These are phyloP conservation scores for Spathaspora boniae DNA, from an alignment of 805 yeast species.

Conservation along the genomic window DNA sequence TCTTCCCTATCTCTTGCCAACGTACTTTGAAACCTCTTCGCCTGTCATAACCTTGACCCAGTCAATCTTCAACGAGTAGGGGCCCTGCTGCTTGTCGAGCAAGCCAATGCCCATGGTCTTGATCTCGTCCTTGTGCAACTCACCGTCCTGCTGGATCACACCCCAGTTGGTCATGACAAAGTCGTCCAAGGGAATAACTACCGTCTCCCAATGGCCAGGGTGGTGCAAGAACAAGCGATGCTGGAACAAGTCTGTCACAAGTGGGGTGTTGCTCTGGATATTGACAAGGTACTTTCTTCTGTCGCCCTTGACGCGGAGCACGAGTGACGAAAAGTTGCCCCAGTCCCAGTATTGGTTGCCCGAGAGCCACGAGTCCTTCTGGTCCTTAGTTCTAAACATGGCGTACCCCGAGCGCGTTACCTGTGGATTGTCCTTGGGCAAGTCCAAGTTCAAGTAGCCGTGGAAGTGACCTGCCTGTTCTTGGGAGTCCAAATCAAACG, in stretches of 20 bases:
- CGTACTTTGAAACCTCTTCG: slow-evolving; percentile 35
- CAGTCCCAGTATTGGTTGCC: slow-evolving; percentile 64
- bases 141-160: slow-evolving; percentile 46
- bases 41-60: slow-evolving; percentile 70
- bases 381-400: slow-evolving; percentile 78
- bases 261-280: slow-evolving; percentile 76
- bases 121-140: slow-evolving; percentile 59
- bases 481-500: slow-evolving; percentile 39
- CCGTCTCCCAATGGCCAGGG: slow-evolving; percentile 82
- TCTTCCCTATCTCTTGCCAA: neutral
- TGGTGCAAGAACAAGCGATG: slow-evolving; percentile 69
- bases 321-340: slow-evolving; percentile 58
- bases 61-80: slow-evolving; percentile 65
- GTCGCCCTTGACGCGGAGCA: slow-evolving; percentile 70
- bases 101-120: slow-evolving; percentile 77
- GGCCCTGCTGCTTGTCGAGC: slow-evolving; percentile 75
- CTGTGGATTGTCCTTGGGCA: slow-evolving; percentile 61
- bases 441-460: slow-evolving; percentile 66
- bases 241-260: slow-evolving; percentile 76
- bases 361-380: slow-evolving; percentile 48
- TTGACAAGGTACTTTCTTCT: slow-evolving; percentile 73
- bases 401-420: slow-evolving; percentile 71
- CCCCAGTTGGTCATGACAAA: slow-evolving; percentile 86
- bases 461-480: slow-evolving; percentile 36
- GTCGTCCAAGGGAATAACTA: slow-evolving; percentile 70